These are phyloP conservation scores for Drosera spatulata DNA, from an alignment of 179 eudicot species.

Conservation along the genomic window DNA sequence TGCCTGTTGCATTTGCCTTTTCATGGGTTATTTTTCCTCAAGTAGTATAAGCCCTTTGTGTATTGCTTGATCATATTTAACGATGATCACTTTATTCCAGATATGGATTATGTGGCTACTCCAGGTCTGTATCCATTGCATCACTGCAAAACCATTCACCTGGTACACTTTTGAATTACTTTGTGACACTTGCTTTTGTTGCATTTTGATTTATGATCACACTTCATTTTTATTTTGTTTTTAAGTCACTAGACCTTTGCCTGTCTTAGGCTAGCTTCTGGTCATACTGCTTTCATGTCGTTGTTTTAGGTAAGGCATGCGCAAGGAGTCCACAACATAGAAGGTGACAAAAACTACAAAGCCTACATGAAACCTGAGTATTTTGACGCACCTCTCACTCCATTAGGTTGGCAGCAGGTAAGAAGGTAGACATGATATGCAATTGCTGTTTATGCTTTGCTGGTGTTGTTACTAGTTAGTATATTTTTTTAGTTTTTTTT, in stretches of 20 bases:
- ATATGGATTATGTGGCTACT: constrained; percentile 47
- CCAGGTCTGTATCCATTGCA: constrained; percentile 70
- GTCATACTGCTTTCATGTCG: background rate
- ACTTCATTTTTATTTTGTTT: background rate
- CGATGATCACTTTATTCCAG: constrained; percentile 13
- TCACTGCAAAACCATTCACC: constrained; percentile 75
- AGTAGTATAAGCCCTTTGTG: too few relatives aligned
- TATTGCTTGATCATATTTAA: too few relatives aligned
- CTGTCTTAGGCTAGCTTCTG: constrained; percentile 13
- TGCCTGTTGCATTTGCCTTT: too few relatives aligned
- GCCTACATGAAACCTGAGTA: constrained; percentile 82
- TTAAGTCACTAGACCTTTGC: background rate
- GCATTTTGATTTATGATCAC: constrained; percentile 3
- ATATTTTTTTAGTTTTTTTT: background rate
- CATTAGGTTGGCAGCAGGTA: constrained; percentile 95
- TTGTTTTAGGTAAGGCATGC: constrained; percentile 81
- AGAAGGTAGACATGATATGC: constrained; percentile 5
- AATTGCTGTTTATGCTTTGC: background rate
- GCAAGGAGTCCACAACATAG: constrained; percentile 91
- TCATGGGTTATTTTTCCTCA: too few relatives aligned
- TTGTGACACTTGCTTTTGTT: background rate
- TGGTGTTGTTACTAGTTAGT: background rate
- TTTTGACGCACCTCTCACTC: constrained; percentile 89
- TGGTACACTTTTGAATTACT: constrained; percentile 27
- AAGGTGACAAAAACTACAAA: constrained; percentile 83